These are phyloP conservation scores for Myxozyma lipomycoides DNA, from an alignment of 805 yeast species.

Conservation along the genomic window DNA sequence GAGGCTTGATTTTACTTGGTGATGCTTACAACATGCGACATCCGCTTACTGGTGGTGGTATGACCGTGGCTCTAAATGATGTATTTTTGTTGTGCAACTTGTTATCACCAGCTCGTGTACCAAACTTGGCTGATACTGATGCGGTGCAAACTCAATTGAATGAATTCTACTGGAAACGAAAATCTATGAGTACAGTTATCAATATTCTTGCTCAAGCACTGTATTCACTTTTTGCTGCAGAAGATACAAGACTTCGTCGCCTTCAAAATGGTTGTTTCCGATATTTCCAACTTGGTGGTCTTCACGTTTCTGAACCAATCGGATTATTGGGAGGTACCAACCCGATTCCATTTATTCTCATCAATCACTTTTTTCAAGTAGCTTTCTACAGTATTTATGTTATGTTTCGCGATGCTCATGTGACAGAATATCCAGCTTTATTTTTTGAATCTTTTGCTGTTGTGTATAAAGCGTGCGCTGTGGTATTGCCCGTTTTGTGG, in stretches of 20 bases:
- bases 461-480: constrained; percentile 26
- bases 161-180: constrained; percentile 74
- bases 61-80: constrained; percentile 95
- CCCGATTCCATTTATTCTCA: constrained; percentile 68
- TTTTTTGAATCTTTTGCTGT: constrained; percentile 20
- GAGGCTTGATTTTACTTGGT: constrained; percentile 80
- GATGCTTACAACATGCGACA: constrained; percentile 97
- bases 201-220: constrained; percentile 89
- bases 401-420: constrained; percentile 16
- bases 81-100: constrained; percentile 63
- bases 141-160: constrained; percentile 53
- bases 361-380: constrained; percentile 84
- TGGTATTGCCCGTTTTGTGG: constrained; percentile 24
- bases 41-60: constrained; percentile 98
- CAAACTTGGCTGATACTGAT: constrained; percentile 55
- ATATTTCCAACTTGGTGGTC: constrained; percentile 83
- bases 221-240: constrained; percentile 87
- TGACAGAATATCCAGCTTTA: constrained; percentile 23
- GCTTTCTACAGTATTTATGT: constrained; percentile 71
- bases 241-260: constrained; percentile 48
- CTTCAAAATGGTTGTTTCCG: constrained; percentile 85
- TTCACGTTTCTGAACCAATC: constrained; percentile 71
- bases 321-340: constrained; percentile 76
- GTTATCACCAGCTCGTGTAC: constrained; percentile 51
- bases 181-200: constrained; percentile 73